Percentiles rank a stretch among this genome's conserved stretches.
Evolutionary conservation across 176 grass and related monocot species (phyloP).

Genomic region (Poa pratensis): DNA sequence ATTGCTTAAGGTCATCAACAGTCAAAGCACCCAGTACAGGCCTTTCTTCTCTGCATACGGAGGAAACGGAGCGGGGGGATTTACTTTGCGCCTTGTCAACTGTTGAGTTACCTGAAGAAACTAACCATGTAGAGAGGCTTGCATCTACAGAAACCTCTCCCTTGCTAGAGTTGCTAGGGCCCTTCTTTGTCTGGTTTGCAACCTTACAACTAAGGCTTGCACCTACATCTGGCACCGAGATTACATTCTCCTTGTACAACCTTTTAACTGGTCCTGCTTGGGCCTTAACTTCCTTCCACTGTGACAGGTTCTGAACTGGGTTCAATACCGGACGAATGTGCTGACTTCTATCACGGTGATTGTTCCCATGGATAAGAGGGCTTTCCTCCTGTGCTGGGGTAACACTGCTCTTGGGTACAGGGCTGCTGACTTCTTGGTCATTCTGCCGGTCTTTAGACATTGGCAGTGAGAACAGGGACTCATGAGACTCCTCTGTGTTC

Average conservation of each 20-base stretch:
- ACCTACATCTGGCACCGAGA: background rate
- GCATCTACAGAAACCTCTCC: conserved; percentile 70
- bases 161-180: conserved; percentile 25
- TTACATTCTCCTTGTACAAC: conserved; percentile 57
- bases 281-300: conserved; percentile 84
- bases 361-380: conserved; percentile 49
- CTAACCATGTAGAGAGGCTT: conserved; percentile 90
- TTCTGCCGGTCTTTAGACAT: conserved; percentile 54
- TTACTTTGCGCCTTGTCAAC: conserved; percentile 53
- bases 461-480: conserved; percentile 80
- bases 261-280: conserved; percentile 36
- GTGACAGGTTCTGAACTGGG: conserved; percentile 76
- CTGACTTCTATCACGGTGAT: conserved; percentile 65
- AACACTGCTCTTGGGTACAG: conserved; percentile 48
- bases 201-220: conserved; percentile 10
- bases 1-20: conserved; percentile 64
- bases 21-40: conserved; percentile 69
- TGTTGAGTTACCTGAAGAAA: conserved; percentile 52
- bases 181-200: conserved; percentile 28
- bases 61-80: conserved; percentile 47
- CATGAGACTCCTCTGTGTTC: conserved; percentile 71
- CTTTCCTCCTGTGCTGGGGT: conserved; percentile 49
- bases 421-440: conserved; percentile 59
- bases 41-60: conserved; percentile 64
- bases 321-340: conserved; percentile 68